Percentiles rank a stretch among this genome's conserved stretches.
phyloP scores from a whole-genome alignment of 1,284 basidiomycete genomes.

The Phylloporus sp. region DNA sequence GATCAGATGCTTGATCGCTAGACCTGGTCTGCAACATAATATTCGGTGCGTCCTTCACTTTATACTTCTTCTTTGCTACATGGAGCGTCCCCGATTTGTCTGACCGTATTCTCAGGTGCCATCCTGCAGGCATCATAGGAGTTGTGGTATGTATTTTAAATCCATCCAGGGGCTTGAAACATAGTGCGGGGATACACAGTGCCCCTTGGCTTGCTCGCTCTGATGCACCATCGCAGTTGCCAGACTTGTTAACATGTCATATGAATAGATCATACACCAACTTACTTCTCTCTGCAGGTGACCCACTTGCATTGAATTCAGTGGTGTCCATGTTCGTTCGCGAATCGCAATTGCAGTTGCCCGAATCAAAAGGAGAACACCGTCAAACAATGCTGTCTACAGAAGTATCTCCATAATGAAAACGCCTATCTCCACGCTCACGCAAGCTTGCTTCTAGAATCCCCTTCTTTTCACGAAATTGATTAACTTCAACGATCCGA shows the following conservation, averaged over 20 bases:
- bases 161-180: neutral
- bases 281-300: too few species aligned
- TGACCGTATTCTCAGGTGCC: neutral
- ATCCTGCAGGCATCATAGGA: neutral
- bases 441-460: too few species aligned
- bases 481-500: too few species aligned
- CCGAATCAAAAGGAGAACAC: too few species aligned
- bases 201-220: neutral
- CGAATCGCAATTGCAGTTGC: too few species aligned
- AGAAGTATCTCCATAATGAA: too few species aligned
- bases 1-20: neutral
- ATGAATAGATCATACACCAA: neutral
- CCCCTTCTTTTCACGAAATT: too few species aligned
- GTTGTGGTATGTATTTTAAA: neutral
- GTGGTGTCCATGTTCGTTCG: too few species aligned
- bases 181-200: neutral
- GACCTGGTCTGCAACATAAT: neutral
- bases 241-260: neutral
- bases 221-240: neutral
- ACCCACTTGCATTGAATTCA: too few species aligned
- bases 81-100: neutral
- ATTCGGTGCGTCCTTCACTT: neutral
- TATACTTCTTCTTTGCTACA: neutral
- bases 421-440: too few species aligned
- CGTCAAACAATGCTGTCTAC: too few species aligned